A percentile compares a stretch with the other conserved stretches of the same genome.
Conservation (phyloP, 2,329 filamentous ascomycete genomes). For the Botrytis pseudocinerea region DNA sequence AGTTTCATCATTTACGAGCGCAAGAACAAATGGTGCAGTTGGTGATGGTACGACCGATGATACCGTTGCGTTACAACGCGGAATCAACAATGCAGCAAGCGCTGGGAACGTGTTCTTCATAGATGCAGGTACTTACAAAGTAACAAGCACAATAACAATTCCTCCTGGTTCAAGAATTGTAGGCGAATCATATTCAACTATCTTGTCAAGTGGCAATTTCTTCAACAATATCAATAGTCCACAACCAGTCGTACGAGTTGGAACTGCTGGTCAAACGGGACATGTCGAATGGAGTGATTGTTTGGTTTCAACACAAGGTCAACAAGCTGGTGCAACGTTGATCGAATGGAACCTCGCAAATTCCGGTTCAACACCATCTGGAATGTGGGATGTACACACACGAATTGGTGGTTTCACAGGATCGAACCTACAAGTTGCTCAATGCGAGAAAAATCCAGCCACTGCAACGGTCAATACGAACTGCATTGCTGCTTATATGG, state of each 20-base stretch:
- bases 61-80: slow-evolving; percentile 57
- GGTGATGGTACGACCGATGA: slow-evolving; percentile 61
- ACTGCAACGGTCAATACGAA: slow-evolving; percentile 37
- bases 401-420: slow-evolving; percentile 47
- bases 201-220: slow-evolving; percentile 43
- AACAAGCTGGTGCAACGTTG: slow-evolving; percentile 58
- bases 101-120: slow-evolving; percentile 56
- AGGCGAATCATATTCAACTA: slow-evolving; percentile 48
- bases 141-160: slow-evolving; percentile 50
- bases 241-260: slow-evolving; percentile 52
- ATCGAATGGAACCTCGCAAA: slow-evolving; percentile 65
- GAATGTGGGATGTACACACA: slow-evolving; percentile 51
- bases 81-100: slow-evolving; percentile 52
- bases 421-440: slow-evolving; percentile 29
- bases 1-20: slow-evolving; percentile 46
- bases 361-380: slow-evolving; percentile 50
- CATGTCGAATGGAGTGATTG: slow-evolving; percentile 63
- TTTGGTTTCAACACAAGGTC: slow-evolving; percentile 61
- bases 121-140: slow-evolving; percentile 56
- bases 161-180: slow-evolving; percentile 46
- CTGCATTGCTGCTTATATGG: slow-evolving; percentile 42
- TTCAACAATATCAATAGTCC: slow-evolving; percentile 50
- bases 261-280: slow-evolving; percentile 58
- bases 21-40: slow-evolving; percentile 44
- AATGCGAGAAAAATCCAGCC: slow-evolving; percentile 55